Percentiles rank a stretch among this genome's conserved stretches.
phyloP scores from a whole-genome alignment of 2,329 filamentous ascomycete genomes.

The Talaromyces islandicus region DNA sequence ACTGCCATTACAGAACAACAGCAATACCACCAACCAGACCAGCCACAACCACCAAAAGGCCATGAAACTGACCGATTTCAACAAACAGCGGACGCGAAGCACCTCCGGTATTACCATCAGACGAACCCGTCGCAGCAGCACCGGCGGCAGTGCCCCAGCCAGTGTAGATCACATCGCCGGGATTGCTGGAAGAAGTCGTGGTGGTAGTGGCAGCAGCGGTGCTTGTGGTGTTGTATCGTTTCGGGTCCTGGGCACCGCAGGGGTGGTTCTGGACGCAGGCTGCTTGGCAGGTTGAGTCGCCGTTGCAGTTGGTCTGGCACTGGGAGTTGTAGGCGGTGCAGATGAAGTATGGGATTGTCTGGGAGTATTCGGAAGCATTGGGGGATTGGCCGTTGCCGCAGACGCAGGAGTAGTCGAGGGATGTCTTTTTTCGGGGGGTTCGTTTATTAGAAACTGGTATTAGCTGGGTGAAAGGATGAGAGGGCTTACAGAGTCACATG shows the following conservation, averaged over 20 bases:
- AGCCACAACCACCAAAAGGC: conserved; percentile 48
- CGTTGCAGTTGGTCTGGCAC: conserved; percentile 47
- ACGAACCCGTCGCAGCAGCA: conserved; percentile 24
- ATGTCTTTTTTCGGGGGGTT: conserved; percentile 27
- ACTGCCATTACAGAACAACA: conserved; percentile 31
- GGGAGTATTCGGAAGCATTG: conserved; percentile 57
- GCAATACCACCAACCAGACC: conserved; percentile 56
- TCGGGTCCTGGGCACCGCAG: conserved; percentile 57
- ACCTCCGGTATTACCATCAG: neutral
- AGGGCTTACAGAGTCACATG: conserved; percentile 34
- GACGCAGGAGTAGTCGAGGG: conserved; percentile 53
- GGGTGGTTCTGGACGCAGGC: conserved; percentile 50
- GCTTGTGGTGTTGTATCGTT: conserved; percentile 43
- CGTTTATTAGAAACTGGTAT: neutral
- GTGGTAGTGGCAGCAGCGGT: conserved; percentile 29
- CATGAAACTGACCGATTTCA: conserved; percentile 52
- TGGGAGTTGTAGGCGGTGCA: conserved; percentile 54
- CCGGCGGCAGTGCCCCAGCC: conserved; percentile 36
- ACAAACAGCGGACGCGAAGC: conserved; percentile 34
- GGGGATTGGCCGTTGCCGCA: conserved; percentile 50
- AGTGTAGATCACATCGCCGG: conserved; percentile 35
- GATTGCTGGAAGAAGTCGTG: conserved; percentile 24
- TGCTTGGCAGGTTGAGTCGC: conserved; percentile 44
- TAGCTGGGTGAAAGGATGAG: neutral
- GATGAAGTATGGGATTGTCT: conserved; percentile 58